Percentiles rank a stretch among this genome's conserved stretches.
Conservation (phyloP, 176 grass and related monocot species). For the Canna indica region DNA sequence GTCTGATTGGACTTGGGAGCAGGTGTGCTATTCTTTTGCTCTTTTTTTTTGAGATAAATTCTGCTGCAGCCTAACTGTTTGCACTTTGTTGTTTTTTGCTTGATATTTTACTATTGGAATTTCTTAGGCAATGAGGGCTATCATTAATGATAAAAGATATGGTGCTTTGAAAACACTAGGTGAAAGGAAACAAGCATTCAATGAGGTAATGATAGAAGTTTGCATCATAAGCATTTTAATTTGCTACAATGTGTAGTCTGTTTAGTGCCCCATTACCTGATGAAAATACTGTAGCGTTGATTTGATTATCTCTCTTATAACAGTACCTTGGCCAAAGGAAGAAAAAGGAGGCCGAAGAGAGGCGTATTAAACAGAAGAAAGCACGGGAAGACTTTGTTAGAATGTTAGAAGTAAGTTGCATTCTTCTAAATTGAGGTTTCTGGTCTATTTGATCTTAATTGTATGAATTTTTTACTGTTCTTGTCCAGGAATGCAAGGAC, state of each 20-base stretch:
- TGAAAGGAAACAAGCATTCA: conserved; percentile 98
- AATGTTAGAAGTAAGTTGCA: conserved; percentile 80
- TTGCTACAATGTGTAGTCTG: too few relatives aligned
- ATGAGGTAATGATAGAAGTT: conserved; percentile 48
- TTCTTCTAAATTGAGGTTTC: neutral
- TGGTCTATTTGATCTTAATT: neutral
- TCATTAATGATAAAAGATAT: conserved; percentile 93
- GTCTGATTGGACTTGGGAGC: conserved; percentile 94
- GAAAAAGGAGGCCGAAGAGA: conserved; percentile 78
- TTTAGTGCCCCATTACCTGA: neutral
- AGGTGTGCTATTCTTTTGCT: conserved; percentile 35
- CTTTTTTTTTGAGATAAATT: neutral
- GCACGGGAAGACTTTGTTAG: conserved; percentile 76
- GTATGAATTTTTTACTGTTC: conserved; percentile 16
- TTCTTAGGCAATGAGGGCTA: conserved; percentile 86
- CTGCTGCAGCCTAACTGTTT: neutral
- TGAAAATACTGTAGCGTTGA: neutral
- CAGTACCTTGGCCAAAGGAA: conserved; percentile 95
- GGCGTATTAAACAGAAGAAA: conserved; percentile 81
- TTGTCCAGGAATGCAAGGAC: conserved; percentile 77
- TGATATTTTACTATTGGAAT: conserved; percentile 16
- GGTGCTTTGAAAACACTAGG: conserved; percentile 87
- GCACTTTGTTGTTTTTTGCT: conserved; percentile 2
- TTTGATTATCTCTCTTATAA: conserved; percentile 20
- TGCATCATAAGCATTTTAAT: neutral